Evolutionary conservation across 352 stramenopile genomes (phyloP).

Genomic region (Pythium apleroticum): DNA sequence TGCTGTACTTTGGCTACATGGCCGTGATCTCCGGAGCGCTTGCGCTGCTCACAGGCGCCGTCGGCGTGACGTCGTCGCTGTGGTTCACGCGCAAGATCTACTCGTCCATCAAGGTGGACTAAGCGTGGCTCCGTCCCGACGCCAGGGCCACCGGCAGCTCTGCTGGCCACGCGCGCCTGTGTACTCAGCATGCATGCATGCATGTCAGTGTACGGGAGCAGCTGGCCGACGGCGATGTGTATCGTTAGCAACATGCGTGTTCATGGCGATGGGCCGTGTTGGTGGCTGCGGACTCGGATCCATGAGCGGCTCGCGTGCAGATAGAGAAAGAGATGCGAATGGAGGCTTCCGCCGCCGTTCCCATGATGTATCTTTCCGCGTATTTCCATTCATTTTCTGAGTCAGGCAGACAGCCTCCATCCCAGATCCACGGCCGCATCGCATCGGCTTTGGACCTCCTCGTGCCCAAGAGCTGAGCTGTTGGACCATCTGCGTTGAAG

Average conservation of each 20-base stretch:
- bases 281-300: neutral
- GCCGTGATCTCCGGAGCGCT: conserved; percentile 97
- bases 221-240: conserved; percentile 8
- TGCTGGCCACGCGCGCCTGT: too few relatives aligned
- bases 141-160: neutral
- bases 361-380: neutral
- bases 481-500: conserved; percentile 19
- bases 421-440: neutral
- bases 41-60: conserved; percentile 94
- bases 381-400: neutral
- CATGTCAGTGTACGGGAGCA: neutral
- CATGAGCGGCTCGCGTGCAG: neutral
- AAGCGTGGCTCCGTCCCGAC: conserved; percentile 25
- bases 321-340: conserved; percentile 1
- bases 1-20: conserved; percentile 99
- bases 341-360: neutral
- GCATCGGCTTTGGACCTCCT: conserved; percentile 1
- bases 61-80: conserved; percentile 97
- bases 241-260: conserved; percentile 13
- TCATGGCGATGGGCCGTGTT: neutral
- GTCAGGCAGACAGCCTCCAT: neutral
- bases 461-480: neutral
- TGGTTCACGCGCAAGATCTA: conserved; percentile 99
- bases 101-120: conserved; percentile 97
- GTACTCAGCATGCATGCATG: neutral